Evolutionary conservation across 305 asterid genomes (phyloP).

Genomic region (Fraxinus xanthoxyloides): DNA sequence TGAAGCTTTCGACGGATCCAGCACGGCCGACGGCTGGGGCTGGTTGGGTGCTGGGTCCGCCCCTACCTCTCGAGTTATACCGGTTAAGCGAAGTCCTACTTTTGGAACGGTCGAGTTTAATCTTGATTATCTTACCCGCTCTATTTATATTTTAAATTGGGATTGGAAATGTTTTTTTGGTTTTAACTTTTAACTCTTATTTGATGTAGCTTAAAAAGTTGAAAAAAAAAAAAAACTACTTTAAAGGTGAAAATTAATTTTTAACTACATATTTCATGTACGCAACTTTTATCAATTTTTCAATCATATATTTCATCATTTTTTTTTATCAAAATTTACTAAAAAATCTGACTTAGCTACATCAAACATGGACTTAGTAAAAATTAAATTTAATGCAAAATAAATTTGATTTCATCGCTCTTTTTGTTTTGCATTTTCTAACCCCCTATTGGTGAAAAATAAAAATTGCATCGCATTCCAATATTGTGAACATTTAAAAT

Average conservation of each 20-base stretch:
- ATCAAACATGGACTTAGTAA: not conserved
- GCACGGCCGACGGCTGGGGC: no score
- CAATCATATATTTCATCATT: no score
- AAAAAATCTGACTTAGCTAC: not conserved
- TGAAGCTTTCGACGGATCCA: no score
- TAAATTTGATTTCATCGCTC: not conserved
- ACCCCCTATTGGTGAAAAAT: not conserved
- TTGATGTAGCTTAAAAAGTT: not conserved
- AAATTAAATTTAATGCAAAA: not conserved
- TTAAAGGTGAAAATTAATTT: no score
- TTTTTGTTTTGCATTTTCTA: not conserved
- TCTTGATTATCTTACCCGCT: not conserved
- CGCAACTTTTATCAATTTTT: not conserved
- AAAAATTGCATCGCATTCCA: not conserved
- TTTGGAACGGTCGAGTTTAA: not conserved
- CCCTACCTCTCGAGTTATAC: not conserved
- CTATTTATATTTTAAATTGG: not conserved
- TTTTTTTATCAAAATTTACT: not conserved
- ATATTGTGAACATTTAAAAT: not conserved
- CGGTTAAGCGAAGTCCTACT: not conserved
- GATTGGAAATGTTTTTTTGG: not conserved
- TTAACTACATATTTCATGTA: no score
- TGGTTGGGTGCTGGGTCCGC: no score
- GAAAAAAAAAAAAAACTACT: no score
- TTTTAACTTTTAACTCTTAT: not conserved